Evolutionary conservation across 805 yeast genomes (phyloP).

Genomic region (Groenewaldozyma tartarivorans): DNA sequence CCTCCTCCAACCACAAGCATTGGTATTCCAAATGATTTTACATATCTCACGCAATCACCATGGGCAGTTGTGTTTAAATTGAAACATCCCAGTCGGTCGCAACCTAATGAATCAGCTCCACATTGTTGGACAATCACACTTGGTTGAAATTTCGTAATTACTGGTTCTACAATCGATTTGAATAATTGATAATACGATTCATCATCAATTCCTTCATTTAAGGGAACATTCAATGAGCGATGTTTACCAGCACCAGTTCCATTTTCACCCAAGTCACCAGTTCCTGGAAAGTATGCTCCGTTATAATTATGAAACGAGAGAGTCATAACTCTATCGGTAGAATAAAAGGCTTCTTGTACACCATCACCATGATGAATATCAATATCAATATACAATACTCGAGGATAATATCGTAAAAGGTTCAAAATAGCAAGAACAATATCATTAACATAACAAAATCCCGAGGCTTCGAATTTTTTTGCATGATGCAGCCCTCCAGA

Average conservation of each 20-base stretch:
- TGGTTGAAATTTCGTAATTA: conserved; percentile 81
- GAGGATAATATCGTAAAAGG: conserved; percentile 68
- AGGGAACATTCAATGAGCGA: conserved; percentile 76
- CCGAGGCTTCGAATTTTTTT: conserved; percentile 80
- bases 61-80: conserved; percentile 90
- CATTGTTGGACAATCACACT: conserved; percentile 95
- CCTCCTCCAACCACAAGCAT: conserved; percentile 96
- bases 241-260: conserved; percentile 82
- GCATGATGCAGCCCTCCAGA: conserved; percentile 95
- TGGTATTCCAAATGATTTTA: conserved; percentile 79
- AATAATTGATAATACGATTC: conserved; percentile 49
- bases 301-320: conserved; percentile 81
- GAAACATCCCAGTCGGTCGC: conserved; percentile 93
- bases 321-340: conserved; percentile 87
- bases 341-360: conserved; percentile 87
- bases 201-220: conserved; percentile 92
- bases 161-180: conserved; percentile 81
- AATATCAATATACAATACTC: conserved; percentile 80
- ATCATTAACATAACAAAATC: conserved; percentile 86
- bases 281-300: conserved; percentile 90
- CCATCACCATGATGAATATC: conserved; percentile 95
- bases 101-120: conserved; percentile 95
- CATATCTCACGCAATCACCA: conserved; percentile 88
- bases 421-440: conserved; percentile 79
- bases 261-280: conserved; percentile 75